These are phyloP conservation scores for Aciculosporium take DNA, from an alignment of 2,329 filamentous ascomycete genomes.

Conservation along the genomic window DNA sequence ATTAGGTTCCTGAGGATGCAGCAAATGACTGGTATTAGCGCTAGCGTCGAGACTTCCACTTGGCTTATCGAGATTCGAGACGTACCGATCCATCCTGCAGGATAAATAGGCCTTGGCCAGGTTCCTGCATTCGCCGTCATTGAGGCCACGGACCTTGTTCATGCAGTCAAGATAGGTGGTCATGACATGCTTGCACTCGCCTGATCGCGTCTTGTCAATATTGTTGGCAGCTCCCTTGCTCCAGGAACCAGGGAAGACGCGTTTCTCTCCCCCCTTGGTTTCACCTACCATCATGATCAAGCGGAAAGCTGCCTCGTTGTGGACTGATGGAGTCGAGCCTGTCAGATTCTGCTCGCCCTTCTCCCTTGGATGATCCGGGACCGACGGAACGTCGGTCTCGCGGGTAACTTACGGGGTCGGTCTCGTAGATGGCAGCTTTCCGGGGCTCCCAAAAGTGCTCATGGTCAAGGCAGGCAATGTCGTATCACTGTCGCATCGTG, in stretches of 20 bases:
- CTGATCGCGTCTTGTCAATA: conserved; percentile 27
- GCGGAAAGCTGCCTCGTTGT: conserved; percentile 86
- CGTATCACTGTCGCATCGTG: not conserved
- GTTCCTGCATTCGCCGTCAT: conserved; percentile 71
- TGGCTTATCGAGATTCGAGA: not conserved
- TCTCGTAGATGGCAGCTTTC: conserved; percentile 49
- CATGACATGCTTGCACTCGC: conserved; percentile 89
- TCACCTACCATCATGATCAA: conserved; percentile 65
- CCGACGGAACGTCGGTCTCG: not conserved
- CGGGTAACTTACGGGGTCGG: conserved; percentile 49
- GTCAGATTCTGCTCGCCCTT: conserved; percentile 1
- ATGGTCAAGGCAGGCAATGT: conserved; percentile 19
- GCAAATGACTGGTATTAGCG: not conserved
- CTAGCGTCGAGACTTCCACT: not conserved
- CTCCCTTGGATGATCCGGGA: not conserved
- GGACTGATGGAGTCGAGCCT: conserved; percentile 38
- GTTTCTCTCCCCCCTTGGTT: not conserved
- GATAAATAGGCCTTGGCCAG: conserved; percentile 78
- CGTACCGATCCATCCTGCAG: conserved; percentile 90
- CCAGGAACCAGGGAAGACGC: not conserved
- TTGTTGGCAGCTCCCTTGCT: not conserved
- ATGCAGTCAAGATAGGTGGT: conserved; percentile 74
- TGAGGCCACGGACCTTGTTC: conserved; percentile 68
- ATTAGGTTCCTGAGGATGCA: conserved; percentile 60
- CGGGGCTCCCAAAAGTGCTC: conserved; percentile 58